Conservation (phyloP, 176 grass and related monocot genomes). For the Eremochloa ophiuroides region DNA sequence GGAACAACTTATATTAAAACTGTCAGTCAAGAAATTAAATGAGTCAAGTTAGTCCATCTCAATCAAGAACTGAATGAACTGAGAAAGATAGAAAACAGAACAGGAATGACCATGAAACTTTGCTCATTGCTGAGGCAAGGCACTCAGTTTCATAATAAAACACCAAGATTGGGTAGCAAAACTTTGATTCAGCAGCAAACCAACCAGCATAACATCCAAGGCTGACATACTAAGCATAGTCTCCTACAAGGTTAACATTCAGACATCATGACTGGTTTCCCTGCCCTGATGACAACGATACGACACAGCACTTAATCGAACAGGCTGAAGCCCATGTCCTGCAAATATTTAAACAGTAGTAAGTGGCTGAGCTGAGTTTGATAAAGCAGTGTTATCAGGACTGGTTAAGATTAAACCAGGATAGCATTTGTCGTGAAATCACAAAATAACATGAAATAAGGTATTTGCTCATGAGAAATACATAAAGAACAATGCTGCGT, state of each 20-base stretch:
- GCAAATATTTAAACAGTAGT: background rate
- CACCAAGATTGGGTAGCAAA: background rate
- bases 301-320: conserved; percentile 13
- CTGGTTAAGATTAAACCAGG: background rate
- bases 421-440: background rate
- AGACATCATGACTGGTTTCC: background rate
- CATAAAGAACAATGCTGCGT: background rate
- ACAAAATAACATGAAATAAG: background rate
- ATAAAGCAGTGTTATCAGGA: background rate
- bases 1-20: too few species aligned
- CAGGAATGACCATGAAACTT: background rate
- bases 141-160: background rate
- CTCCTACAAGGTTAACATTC: background rate
- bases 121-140: too few species aligned
- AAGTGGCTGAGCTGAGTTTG: background rate
- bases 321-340: conserved; percentile 48
- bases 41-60: background rate
- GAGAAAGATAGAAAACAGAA: background rate
- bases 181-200: background rate
- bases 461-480: background rate
- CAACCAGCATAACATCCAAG: background rate
- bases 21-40: background rate
- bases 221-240: background rate
- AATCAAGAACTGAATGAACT: background rate
- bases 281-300: background rate